Evolutionary conservation across 331 rosid genomes (phyloP), one percentile per base, ranked within the genome.

Genomic region (Malus hybrid): DNA sequence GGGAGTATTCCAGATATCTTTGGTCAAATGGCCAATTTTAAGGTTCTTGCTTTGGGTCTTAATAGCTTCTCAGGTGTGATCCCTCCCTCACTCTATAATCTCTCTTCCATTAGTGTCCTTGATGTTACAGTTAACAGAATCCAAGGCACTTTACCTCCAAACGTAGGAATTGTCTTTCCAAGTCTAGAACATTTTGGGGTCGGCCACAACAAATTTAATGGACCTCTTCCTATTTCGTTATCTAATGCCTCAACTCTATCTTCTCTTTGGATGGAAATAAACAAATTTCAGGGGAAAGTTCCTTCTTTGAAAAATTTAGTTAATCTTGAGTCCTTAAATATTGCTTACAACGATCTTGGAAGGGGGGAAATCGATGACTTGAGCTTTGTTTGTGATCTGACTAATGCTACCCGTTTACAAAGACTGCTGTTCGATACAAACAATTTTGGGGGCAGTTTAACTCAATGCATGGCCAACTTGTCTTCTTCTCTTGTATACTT

Each of bases 21-120:
- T 16, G 56, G 59, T 10, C 11, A 6, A 22, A 13, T 67, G 5
- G 0, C 11, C 19, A 20, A 67, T 5, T 16, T 67, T 20, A 5
- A 4, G 0, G 4, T 0, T 31, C 22, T 64, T 15, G 2, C 0
- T 3, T 5, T 68, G 10, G 59, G 29, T 13, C 0, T 0, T 1
- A 22, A 12, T 22, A 6, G 31, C 3, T 39, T 67, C 6, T 67
- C 56, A 3, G 57, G 2, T 42, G 24, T 6, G 6, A 18, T 69
- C 13, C 70, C 65, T 34, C 27, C 56, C 10, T 56, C 20, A 2
- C 27, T 60, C 31, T 71, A 12, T 55, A 70, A 54, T 48, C 16
- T 48, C 13, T 70, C 62, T 50, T 78, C 54, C 10, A 6, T 71
- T 7, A 60, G 0, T 4, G 0, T 0, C 12, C 2, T 71, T 70